phyloP scores from a whole-genome alignment of 1,284 basidiomycete species.

The Retiboletus flavoniger region DNA sequence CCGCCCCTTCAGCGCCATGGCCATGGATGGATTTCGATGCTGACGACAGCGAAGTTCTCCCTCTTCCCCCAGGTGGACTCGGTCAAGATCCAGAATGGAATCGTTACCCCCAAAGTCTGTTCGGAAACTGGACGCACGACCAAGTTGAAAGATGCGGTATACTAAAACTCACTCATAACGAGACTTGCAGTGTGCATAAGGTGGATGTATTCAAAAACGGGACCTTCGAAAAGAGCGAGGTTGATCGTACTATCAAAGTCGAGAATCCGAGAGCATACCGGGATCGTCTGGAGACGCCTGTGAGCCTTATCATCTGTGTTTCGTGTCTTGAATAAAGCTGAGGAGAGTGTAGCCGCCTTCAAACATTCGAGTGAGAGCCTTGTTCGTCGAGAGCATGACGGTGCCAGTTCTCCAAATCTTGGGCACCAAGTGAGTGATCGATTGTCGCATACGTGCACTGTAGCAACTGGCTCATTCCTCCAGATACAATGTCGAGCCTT shows the following conservation, averaged over 20 bases:
- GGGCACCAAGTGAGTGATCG: conserved; percentile 42
- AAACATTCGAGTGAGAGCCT: conserved; percentile 42
- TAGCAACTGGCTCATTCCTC: not conserved
- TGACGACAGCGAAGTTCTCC: conserved; percentile 27
- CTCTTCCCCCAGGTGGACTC: conserved; percentile 12
- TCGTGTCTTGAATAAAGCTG: not conserved
- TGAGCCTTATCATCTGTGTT: conserved; percentile 12
- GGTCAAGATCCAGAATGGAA: conserved; percentile 22
- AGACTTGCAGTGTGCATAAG: conserved; percentile 40
- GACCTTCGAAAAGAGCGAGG: conserved; percentile 15
- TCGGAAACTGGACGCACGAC: conserved; percentile 50
- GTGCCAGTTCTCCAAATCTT: conserved; percentile 52
- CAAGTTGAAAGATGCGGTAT: conserved; percentile 47
- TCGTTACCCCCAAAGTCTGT: conserved; percentile 48
- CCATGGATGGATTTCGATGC: conserved; percentile 38
- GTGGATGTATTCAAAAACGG: conserved; percentile 44
- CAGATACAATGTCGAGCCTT: conserved; percentile 48
- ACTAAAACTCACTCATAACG: conserved; percentile 21
- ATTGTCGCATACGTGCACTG: not conserved
- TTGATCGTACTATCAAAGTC: conserved; percentile 10
- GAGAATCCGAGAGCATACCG: conserved; percentile 18
- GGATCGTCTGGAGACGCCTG: conserved; percentile 13
- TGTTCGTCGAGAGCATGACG: conserved; percentile 52
- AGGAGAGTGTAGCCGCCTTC: conserved; percentile 26
- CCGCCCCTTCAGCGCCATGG: conserved; percentile 38